Conservation (phyloP, 2,329 filamentous ascomycete genomes). For the Diaporthe ampelina region DNA sequence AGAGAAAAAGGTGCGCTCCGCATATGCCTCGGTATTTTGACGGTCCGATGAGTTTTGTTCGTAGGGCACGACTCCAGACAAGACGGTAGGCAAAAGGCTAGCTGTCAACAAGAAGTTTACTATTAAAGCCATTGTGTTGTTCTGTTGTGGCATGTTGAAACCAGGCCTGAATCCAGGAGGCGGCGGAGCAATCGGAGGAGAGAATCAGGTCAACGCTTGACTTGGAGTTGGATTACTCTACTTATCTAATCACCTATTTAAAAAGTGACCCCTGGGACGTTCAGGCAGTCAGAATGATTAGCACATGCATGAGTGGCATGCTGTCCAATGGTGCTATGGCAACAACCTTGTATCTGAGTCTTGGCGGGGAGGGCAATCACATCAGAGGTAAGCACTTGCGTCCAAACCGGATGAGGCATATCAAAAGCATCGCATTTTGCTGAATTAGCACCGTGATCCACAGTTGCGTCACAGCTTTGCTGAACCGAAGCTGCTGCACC, state of each 20-base stretch:
- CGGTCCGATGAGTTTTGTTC: background rate
- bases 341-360: no score
- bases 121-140: background rate
- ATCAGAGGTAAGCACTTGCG: no score
- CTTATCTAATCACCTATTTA: background rate
- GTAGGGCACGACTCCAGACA: background rate
- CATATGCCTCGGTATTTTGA: background rate
- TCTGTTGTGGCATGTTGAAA: background rate
- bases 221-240: background rate
- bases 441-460: no score
- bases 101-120: background rate
- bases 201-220: background rate
- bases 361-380: no score
- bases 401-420: no score
- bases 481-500: no score
- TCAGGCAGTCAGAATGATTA: no score
- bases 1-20: conserved; percentile 12
- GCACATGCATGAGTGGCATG: no score
- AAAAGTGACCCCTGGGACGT: no score
- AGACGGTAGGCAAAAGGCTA: background rate
- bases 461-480: no score
- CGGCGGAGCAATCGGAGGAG: background rate
- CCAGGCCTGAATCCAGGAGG: background rate
- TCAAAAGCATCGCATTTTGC: no score
- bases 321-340: no score